These are phyloP conservation scores for Prunus padus DNA, from an alignment of 306 rosid genomes.

Conservation along the genomic window DNA sequence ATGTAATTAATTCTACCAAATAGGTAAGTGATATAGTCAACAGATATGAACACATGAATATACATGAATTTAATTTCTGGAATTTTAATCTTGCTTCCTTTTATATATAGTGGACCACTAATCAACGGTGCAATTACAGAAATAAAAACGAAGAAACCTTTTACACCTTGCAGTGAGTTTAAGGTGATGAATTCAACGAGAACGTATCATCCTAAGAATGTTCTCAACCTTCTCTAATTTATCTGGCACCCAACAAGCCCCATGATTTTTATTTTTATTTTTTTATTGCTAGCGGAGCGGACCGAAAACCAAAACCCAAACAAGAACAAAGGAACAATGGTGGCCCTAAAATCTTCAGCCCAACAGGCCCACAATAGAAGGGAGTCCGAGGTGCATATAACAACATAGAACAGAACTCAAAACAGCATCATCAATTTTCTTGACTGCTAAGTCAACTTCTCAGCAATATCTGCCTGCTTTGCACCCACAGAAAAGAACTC, in stretches of 20 bases:
- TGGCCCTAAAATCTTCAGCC: not conserved
- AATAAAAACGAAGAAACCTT: no score
- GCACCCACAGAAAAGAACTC: conserved; percentile 46
- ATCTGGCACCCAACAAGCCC: no score
- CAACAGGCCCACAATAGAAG: not conserved
- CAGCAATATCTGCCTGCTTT: conserved; percentile 19
- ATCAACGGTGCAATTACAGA: not conserved
- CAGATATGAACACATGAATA: not conserved
- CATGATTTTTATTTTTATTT: not conserved
- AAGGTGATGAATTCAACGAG: no score
- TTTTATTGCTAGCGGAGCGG: not conserved
- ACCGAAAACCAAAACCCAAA: not conserved
- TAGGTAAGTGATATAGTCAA: not conserved
- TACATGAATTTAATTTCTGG: not conserved
- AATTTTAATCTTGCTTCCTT: not conserved
- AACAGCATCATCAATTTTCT: not conserved
- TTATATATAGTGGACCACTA: not conserved
- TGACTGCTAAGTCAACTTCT: conserved; percentile 10
- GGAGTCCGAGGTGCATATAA: no score
- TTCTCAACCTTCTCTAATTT: no score
- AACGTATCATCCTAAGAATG: no score
- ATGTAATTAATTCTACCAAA: not conserved
- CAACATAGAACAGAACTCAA: no score
- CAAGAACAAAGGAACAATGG: not conserved
- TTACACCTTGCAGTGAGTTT: no score